Evolutionary conservation across 1,284 basidiomycete genomes (phyloP).

Genomic region (Rhodotorula sp.): DNA sequence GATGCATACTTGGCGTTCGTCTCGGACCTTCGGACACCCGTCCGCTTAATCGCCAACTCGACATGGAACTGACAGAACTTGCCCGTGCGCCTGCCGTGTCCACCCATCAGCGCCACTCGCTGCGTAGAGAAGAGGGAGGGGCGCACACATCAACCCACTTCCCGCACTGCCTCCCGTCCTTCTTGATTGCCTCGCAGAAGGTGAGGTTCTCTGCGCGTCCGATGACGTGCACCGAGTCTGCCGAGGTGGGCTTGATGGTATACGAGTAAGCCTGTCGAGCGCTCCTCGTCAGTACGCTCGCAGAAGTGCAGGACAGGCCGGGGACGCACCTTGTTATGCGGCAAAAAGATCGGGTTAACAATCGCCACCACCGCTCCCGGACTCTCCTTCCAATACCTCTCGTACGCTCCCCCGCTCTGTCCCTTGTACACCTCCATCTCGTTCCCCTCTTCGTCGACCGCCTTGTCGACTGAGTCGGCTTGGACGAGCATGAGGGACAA

Average conservation of each 20-base stretch:
- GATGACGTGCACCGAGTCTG: conserved; percentile 73
- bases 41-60: conserved; percentile 70
- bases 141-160: conserved; percentile 80
- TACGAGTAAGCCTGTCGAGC: conserved; percentile 54
- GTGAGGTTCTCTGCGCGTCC: conserved; percentile 83
- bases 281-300: conserved; percentile 55
- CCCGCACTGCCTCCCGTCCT: conserved; percentile 75
- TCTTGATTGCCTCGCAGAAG: conserved; percentile 70
- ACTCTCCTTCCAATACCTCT: conserved; percentile 73
- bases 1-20: conserved; percentile 24
- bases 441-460: conserved; percentile 31
- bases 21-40: conserved; percentile 71
- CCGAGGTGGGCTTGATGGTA: conserved; percentile 79
- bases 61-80: conserved; percentile 88
- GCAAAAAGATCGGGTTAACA: conserved; percentile 77
- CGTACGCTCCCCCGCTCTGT: conserved; percentile 88
- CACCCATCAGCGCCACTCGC: neutral
- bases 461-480: conserved; percentile 59
- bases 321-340: conserved; percentile 5
- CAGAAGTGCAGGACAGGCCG: neutral
- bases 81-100: conserved; percentile 50
- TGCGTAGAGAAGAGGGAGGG: neutral
- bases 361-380: conserved; percentile 87
- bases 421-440: conserved; percentile 67
- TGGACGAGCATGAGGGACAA: conserved; percentile 84